A percentile compares a stretch with the other conserved stretches of the same genome.
Evolutionary conservation across 257 asterid genomes (phyloP).

Genomic region (Buddleja alternifolia): DNA sequence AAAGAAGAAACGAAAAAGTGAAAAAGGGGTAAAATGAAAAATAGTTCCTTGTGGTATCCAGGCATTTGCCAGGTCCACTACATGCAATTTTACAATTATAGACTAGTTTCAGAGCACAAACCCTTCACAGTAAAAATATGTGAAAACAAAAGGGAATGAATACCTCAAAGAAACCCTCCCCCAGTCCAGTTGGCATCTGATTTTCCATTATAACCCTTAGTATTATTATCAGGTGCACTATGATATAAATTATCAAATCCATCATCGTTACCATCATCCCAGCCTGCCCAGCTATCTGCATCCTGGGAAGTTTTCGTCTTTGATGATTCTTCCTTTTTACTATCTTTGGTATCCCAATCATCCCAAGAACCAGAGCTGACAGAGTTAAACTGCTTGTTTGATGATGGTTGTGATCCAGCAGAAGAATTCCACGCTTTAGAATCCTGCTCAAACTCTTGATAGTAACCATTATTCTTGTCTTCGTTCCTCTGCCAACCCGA

Average conservation of each 20-base stretch:
- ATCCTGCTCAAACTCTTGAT: constrained; percentile 58
- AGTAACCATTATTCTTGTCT: constrained; percentile 49
- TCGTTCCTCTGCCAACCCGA: constrained; percentile 69
- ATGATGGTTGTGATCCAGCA: constrained; percentile 45
- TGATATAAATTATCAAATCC: constrained; percentile 50
- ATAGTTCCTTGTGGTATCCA: constrained; percentile 32
- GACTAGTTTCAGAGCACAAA: constrained; percentile 41
- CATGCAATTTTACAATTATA: constrained; percentile 46
- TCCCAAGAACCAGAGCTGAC: constrained; percentile 71
- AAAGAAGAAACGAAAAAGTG: too few species aligned
- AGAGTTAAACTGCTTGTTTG: constrained; percentile 45
- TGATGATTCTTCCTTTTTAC: constrained; percentile 44
- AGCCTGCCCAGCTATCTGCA: constrained; percentile 88
- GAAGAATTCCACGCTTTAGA: constrained; percentile 66
- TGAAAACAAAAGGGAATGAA: too few species aligned
- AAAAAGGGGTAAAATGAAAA: constrained; percentile 18
- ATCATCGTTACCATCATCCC: constrained; percentile 93
- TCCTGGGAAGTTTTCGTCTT: constrained; percentile 49
- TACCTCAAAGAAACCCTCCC: constrained; percentile 78
- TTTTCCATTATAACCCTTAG: constrained; percentile 53
- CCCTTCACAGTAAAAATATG: too few species aligned
- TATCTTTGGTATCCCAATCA: constrained; percentile 73
- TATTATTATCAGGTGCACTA: constrained; percentile 52
- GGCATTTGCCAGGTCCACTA: constrained; percentile 39
- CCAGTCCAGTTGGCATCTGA: constrained; percentile 68